A percentile compares a stretch with the other conserved stretches of the same genome.
Conservation (phyloP, 1,284 basidiomycete species). For the Rhizopogon parksii region DNA sequence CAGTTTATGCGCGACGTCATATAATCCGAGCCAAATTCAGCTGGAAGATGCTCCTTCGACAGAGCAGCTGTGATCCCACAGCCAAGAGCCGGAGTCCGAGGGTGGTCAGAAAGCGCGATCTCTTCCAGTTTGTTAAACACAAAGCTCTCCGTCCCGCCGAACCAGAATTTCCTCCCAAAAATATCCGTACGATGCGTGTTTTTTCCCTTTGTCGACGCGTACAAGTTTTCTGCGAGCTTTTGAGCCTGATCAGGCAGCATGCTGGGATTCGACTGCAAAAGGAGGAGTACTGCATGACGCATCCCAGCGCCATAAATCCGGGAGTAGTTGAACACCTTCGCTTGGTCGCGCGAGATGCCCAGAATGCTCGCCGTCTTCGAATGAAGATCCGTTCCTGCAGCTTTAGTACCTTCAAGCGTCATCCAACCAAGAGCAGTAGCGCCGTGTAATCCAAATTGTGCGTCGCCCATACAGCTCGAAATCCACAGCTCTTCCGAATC, state of each 20-base stretch:
- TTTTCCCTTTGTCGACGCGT: constrained; percentile 90
- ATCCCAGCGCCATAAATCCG: constrained; percentile 98
- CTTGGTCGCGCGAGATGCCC: constrained; percentile 89
- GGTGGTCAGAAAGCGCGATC: constrained; percentile 83
- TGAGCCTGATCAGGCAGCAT: constrained; percentile 80
- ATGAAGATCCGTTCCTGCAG: constrained; percentile 92
- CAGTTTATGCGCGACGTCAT: constrained; percentile 98
- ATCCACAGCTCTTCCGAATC: constrained; percentile 99
- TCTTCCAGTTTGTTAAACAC: constrained; percentile 99
- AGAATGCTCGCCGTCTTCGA: constrained; percentile 95
- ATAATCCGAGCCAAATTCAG: constrained; percentile 76
- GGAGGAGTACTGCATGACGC: constrained; percentile 85
- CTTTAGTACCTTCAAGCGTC: constrained; percentile 98
- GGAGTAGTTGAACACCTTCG: constrained; percentile 99
- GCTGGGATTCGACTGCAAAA: constrained; percentile 80
- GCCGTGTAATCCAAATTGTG: constrained; percentile 95
- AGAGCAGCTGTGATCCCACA: constrained; percentile 93
- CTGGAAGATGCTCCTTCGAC: constrained; percentile 81
- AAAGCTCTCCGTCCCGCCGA: constrained; percentile 92
- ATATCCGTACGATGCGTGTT: constrained; percentile 67
- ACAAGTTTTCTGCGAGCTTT: constrained; percentile 78
- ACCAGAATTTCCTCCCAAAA: constrained; percentile 88
- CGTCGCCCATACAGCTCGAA: constrained; percentile 97
- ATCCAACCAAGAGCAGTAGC: constrained; percentile 99
- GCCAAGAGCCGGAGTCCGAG: constrained; percentile 88